Percentiles rank a stretch among this genome's conserved stretches.
phyloP scores from a whole-genome alignment of 768 basidiomycete species.

The Ramaria sp. region DNA sequence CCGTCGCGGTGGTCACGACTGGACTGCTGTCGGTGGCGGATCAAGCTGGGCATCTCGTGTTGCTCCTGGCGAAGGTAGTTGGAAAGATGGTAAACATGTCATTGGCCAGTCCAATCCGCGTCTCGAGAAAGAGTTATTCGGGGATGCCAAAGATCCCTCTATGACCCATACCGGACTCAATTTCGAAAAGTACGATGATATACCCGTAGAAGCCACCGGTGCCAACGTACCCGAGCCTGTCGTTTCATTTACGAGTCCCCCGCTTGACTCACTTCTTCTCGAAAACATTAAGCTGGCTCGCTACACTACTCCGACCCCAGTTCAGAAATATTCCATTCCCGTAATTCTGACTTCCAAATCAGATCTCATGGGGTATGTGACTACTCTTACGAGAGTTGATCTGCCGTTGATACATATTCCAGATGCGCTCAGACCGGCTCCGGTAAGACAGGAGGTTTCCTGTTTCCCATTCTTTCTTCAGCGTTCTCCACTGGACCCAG shows the following conservation, averaged over 20 bases:
- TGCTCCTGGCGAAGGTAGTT: constrained; percentile 53
- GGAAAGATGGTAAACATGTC: constrained; percentile 85
- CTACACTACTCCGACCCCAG: constrained; percentile 94
- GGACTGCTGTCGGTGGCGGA: constrained; percentile 22
- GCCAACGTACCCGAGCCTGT: constrained; percentile 95
- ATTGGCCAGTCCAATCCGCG: constrained; percentile 76
- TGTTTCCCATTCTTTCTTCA: constrained; percentile 96
- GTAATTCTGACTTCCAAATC: constrained; percentile 64
- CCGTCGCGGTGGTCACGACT: constrained; percentile 21
- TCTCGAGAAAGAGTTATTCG: constrained; percentile 93
- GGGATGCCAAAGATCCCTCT: constrained; percentile 73
- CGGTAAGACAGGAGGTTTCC: constrained; percentile 97
- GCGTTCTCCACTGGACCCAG: constrained; percentile 79
- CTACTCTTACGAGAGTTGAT: background rate
- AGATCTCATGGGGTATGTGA: constrained; percentile 76
- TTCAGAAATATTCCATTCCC: constrained; percentile 99
- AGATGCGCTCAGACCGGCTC: constrained; percentile 79
- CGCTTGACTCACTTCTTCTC: constrained; percentile 84
- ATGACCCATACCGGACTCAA: constrained; percentile 97
- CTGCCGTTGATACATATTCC: background rate
- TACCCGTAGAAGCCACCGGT: constrained; percentile 97
- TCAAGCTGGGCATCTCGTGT: constrained; percentile 31
- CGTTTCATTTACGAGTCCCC: constrained; percentile 73
- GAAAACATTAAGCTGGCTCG: constrained; percentile 91
- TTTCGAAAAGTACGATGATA: constrained; percentile 99